These are phyloP conservation scores for Hippophae rhamnoides DNA, from an alignment of 306 rosid genomes.

Conservation along the genomic window DNA sequence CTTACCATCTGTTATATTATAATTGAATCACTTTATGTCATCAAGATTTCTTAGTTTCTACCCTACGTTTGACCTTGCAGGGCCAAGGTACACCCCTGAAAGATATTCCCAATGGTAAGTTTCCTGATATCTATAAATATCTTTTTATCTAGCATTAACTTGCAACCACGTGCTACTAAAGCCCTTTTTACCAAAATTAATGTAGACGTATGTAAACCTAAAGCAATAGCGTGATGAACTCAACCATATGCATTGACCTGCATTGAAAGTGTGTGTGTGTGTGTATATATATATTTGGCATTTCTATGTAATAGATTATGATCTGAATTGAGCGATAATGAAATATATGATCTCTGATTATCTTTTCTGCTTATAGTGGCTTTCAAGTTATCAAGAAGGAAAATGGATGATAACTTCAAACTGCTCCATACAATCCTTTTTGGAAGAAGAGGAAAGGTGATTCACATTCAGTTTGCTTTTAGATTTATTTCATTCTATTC, in stretches of 20 bases:
- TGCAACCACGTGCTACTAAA: no score
- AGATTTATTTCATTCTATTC: slow-evolving; percentile 4
- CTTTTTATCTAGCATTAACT: no score
- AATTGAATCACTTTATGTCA: slow-evolving; percentile 9
- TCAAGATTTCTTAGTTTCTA: slow-evolving; percentile 17
- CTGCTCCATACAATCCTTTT: slow-evolving; percentile 83
- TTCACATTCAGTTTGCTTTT: slow-evolving; percentile 12
- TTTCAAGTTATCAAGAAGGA: slow-evolving; percentile 75
- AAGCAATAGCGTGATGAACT: no score
- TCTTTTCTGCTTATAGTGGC: slow-evolving; percentile 53
- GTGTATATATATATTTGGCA: background rate
- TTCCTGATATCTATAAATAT: slow-evolving; percentile 8
- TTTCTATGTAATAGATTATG: slow-evolving; percentile 3
- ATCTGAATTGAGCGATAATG: slow-evolving; percentile 13
- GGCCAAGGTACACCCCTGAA: slow-evolving; percentile 86
- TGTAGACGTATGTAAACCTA: no score
- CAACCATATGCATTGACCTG: no score
- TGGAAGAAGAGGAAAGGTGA: slow-evolving; percentile 98
- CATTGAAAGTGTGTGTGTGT: no score
- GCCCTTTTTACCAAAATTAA: no score
- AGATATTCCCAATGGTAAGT: slow-evolving; percentile 91
- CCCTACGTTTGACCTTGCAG: slow-evolving; percentile 43
- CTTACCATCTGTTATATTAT: slow-evolving; percentile 3
- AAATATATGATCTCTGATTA: slow-evolving; percentile 7
- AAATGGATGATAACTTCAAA: slow-evolving; percentile 70